These are phyloP conservation scores for Castanea crenata DNA, from an alignment of 306 rosid species.

Conservation along the genomic window DNA sequence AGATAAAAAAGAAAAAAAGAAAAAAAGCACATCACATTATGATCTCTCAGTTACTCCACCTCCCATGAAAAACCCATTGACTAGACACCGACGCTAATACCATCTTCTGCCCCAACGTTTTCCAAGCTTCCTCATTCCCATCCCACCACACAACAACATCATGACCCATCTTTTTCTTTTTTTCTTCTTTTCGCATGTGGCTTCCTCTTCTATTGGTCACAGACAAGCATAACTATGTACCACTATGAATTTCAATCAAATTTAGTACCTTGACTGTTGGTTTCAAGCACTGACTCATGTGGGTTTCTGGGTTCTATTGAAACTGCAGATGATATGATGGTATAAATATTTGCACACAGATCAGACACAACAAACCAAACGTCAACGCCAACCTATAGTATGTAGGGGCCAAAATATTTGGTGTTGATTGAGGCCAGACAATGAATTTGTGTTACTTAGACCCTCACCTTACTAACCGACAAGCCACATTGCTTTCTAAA, in stretches of 20 bases:
- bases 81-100: too few relatives aligned
- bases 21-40: too few relatives aligned
- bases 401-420: too few relatives aligned
- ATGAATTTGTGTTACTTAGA: too few relatives aligned
- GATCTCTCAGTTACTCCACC: too few relatives aligned
- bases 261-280: constrained; percentile 24
- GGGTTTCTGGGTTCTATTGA: constrained; percentile 40
- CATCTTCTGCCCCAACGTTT: constrained; percentile 10
- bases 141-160: constrained; percentile 95
- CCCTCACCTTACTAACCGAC: too few relatives aligned
- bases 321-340: constrained; percentile 49
- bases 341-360: constrained; percentile 22
- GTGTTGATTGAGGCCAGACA: too few relatives aligned
- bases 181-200: constrained; percentile 57
- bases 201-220: constrained; percentile 68
- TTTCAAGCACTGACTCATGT: constrained; percentile 26
- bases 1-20: too few relatives aligned
- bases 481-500: too few relatives aligned
- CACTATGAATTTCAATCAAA: constrained; percentile 82
- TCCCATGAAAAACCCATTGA: too few relatives aligned
- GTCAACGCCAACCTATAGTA: too few relatives aligned
- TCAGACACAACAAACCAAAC: too few relatives aligned
- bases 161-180: constrained; percentile 42
- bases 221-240: constrained; percentile 81
- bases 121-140: constrained; percentile 16